Conservation (phyloP, 768 basidiomycete genomes). For the Candolleomyces aberdarensis region DNA sequence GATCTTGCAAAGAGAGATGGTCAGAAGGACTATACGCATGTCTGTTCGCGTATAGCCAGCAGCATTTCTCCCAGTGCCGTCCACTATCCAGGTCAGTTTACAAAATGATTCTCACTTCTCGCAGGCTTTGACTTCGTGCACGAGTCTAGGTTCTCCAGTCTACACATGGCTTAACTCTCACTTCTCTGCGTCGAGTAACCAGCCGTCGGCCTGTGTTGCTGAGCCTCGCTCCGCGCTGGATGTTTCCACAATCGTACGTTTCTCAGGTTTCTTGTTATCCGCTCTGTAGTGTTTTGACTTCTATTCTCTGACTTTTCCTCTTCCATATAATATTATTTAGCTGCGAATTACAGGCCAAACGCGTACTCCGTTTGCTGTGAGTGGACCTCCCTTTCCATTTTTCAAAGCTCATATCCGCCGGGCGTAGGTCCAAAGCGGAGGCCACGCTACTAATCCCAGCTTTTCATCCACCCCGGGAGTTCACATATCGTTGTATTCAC, state of each 20-base stretch:
- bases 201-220: background rate
- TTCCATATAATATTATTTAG: background rate
- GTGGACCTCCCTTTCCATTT: background rate
- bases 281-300: constrained; percentile 12
- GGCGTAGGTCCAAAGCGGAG: constrained; percentile 57
- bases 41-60: background rate
- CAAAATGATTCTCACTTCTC: background rate
- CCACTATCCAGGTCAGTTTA: background rate
- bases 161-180: no score
- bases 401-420: background rate
- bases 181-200: background rate
- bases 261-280: background rate
- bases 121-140: background rate
- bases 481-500: constrained; percentile 52
- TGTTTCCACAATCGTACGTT: background rate
- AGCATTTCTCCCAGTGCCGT: background rate
- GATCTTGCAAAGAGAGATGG: background rate
- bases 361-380: constrained; percentile 49
- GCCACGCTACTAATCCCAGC: constrained; percentile 50
- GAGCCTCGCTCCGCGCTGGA: background rate
- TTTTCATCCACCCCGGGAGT: constrained; percentile 62
- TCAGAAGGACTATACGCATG: background rate
- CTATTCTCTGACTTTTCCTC: background rate
- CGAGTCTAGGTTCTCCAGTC: no score
- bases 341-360: constrained; percentile 20